These are phyloP conservation scores for Silene conica DNA, from an alignment of 148 eudicot genomes.

Conservation along the genomic window DNA sequence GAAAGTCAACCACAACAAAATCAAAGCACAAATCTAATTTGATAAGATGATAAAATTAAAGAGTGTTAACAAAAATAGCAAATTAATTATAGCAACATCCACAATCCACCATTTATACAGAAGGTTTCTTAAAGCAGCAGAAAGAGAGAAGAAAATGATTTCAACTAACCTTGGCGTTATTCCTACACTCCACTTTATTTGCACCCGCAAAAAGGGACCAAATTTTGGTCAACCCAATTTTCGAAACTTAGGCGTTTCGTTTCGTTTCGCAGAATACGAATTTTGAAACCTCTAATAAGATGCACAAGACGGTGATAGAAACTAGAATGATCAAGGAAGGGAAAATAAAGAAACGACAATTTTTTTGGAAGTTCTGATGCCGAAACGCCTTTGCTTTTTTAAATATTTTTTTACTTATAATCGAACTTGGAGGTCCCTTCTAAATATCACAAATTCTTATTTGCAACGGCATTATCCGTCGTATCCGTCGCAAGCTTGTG, in stretches of 20 bases:
- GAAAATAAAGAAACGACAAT: no score
- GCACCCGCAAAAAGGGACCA: neutral
- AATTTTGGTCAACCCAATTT: neutral
- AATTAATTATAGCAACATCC: neutral
- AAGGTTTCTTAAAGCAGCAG: neutral
- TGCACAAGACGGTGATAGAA: conserved; percentile 6
- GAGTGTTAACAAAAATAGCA: neutral
- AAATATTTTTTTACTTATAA: no score
- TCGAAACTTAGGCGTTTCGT: conserved; percentile 13
- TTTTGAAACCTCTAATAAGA: conserved; percentile 26
- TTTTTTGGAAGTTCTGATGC: no score
- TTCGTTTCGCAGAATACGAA: neutral
- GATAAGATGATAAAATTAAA: neutral
- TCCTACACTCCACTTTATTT: conserved; percentile 4
- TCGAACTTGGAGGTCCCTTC: no score
- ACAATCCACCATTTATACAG: neutral
- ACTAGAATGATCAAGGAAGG: no score
- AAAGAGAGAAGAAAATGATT: neutral
- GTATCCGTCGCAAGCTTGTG: no score
- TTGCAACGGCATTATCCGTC: no score
- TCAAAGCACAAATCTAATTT: neutral
- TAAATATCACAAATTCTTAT: no score
- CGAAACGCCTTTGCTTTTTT: no score
- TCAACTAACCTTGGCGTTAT: neutral
- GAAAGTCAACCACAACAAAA: neutral